Evolutionary conservation across 1,284 basidiomycete genomes (phyloP), one percentile per base, ranked within the genome.

Genomic region (Apiotrichum brassicae): DNA sequence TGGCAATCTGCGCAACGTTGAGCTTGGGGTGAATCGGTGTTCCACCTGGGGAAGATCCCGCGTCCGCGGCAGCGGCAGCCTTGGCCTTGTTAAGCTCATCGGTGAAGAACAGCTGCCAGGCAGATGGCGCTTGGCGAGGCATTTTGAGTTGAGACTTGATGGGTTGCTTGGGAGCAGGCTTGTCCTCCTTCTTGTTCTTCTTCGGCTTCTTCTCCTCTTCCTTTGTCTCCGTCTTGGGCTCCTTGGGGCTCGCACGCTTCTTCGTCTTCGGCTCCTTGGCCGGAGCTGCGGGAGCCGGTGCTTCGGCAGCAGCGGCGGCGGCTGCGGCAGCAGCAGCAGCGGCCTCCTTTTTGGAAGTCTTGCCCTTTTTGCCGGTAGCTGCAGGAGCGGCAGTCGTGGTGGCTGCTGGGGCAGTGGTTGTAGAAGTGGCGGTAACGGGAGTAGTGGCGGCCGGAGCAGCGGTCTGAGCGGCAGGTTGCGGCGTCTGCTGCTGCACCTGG

Each of bases 91-190:
- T 84, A 60, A 97, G 89, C 82, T 90, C 92, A 70, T 95, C 90
- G 33, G 89, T 91, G 73, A 97, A 95, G 76, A 91, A 97, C 46
- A 97, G 80, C 74, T 97, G 92, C 92, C 92, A 97, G 37, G 91
- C 89, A 6, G 89, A 93, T 6, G 88, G 90, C 13, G 92, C 88
- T 64, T 93, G 81, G 75, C 93, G 93, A 38, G 92, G 92, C 28
- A 88, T 90, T 52, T 85, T 84, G 51, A 95, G 78, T 23, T 73
- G 74, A 11, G 78, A 78, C 60, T 75, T 75, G 32, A 70, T 59
- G 8, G 69, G 65, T 3, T 70, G 62, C 58, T 71, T 70, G 46
- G 70, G 61, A 11, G 65, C 61, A 11, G 60, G 53, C 20, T 60
- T 61, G 41, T 63, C 58, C 48, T 62, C 60, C 34, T 58, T 58